Evolutionary conservation across 352 stramenopile species (phyloP).

Genomic region (Pythium insidiosum): DNA sequence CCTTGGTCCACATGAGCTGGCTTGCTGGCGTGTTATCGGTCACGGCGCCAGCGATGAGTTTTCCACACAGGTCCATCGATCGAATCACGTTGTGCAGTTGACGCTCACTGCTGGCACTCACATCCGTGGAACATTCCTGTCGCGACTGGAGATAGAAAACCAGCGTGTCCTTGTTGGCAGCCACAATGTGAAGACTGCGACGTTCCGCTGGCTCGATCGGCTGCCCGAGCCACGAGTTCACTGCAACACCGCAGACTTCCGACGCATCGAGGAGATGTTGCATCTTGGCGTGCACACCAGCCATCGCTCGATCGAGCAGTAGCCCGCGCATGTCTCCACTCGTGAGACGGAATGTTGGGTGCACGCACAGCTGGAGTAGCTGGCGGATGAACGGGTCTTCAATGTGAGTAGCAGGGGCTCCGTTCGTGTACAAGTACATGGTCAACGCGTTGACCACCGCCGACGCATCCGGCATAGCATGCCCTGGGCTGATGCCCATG

Average conservation of each 20-base stretch:
- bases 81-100: not conserved
- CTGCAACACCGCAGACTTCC: slow-evolving; percentile 2
- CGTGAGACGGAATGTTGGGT: not conserved
- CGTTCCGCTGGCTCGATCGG: not conserved
- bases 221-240: slow-evolving; percentile 3
- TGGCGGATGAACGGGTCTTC: slow-evolving; percentile 11
- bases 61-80: slow-evolving; percentile 2
- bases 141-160: not conserved
- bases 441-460: slow-evolving; percentile 9
- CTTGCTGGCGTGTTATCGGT: slow-evolving; percentile 15
- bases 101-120: too few relatives aligned
- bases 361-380: slow-evolving; percentile 3
- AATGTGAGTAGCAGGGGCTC: slow-evolving; percentile 2
- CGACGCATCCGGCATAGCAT: not conserved
- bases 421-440: slow-evolving; percentile 22
- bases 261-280: not conserved
- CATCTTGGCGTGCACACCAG: not conserved
- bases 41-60: slow-evolving; percentile 13
- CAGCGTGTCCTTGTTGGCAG: not conserved
- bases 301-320: slow-evolving; percentile 16
- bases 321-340: slow-evolving; percentile 4
- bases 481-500: too few relatives aligned
- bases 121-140: too few relatives aligned
- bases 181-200: not conserved
- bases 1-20: slow-evolving; percentile 14